phyloP scores from a whole-genome alignment of 2,329 filamentous ascomycete species.

The Fusarium lyarnte region DNA sequence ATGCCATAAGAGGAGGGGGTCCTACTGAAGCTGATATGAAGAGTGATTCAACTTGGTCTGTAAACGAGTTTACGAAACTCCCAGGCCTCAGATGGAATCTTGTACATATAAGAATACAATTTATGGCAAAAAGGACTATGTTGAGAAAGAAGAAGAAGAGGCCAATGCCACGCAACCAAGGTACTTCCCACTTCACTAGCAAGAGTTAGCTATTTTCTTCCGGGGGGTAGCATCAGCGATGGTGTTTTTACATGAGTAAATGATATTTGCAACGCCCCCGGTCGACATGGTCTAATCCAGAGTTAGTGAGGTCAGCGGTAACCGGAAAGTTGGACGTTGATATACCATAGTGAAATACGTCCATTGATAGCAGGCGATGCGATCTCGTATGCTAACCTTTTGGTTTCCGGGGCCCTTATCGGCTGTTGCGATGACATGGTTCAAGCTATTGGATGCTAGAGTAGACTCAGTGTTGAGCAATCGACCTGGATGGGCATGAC shows the following conservation, averaged over 20 bases:
- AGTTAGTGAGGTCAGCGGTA: not conserved
- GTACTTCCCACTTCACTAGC: conserved; percentile 48
- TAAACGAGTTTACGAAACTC: conserved; percentile 75
- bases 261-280: conserved; percentile 65
- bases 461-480: conserved; percentile 24
- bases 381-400: conserved; percentile 58
- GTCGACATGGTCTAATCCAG: conserved; percentile 56
- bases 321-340: not conserved
- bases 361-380: conserved; percentile 69
- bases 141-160: conserved; percentile 71
- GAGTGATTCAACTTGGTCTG: conserved; percentile 80
- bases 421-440: conserved; percentile 48
- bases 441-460: conserved; percentile 40
- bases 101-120: conserved; percentile 70
- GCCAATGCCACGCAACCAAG: conserved; percentile 68
- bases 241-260: conserved; percentile 49
- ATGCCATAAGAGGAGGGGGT: conserved; percentile 1
- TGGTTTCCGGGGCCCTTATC: conserved; percentile 36
- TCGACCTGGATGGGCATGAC: conserved; percentile 3
- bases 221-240: not conserved
- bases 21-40: conserved; percentile 75
- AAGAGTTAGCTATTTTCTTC: conserved; percentile 1
- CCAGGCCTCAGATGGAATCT: conserved; percentile 77
- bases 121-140: conserved; percentile 68
- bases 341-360: conserved; percentile 75